Evolutionary conservation across 2,329 filamentous ascomycete species (phyloP).

Genomic region (Pseudogymnoascus sp.): DNA sequence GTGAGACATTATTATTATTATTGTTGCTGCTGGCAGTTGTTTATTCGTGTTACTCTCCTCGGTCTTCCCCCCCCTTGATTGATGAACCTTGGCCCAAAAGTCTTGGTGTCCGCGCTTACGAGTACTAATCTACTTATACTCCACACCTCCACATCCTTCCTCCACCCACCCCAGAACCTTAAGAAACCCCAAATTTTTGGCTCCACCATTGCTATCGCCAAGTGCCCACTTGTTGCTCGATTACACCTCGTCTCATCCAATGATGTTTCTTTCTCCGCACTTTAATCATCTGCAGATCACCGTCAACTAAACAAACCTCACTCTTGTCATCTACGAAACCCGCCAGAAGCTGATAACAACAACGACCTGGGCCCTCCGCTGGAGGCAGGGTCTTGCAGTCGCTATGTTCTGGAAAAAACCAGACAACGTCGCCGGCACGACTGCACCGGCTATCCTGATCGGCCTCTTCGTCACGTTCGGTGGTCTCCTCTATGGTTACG

Average conservation of each 20-base stretch:
- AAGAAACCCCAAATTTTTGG: constrained; percentile 6
- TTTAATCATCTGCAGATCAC: constrained; percentile 4
- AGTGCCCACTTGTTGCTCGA: constrained; percentile 2
- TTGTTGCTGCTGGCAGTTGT: not conserved
- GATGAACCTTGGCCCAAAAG: not conserved
- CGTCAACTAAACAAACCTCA: constrained; percentile 5
- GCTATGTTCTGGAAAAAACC: constrained; percentile 56
- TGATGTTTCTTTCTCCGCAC: constrained; percentile 6
- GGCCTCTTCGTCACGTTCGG: constrained; percentile 64
- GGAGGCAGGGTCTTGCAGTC: constrained; percentile 5
- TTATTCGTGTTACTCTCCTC: not conserved
- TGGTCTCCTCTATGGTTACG: constrained; percentile 63
- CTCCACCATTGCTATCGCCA: not conserved
- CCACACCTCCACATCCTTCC: not conserved
- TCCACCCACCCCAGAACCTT: constrained; percentile 3
- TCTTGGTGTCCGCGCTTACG: constrained; percentile 1
- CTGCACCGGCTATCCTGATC: constrained; percentile 65
- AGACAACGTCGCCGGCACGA: constrained; percentile 66
- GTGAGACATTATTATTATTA: not conserved
- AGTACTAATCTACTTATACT: not conserved
- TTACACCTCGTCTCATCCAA: not conserved
- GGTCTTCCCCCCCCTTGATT: not conserved
- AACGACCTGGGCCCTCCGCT: constrained; percentile 3
- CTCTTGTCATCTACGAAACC: not conserved
- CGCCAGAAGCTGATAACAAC: constrained; percentile 6